Percentiles rank a stretch among this genome's conserved stretches.
Evolutionary conservation across 495 filamentous ascomycete species (phyloP).

Genomic region (Penicillium nucicola): DNA sequence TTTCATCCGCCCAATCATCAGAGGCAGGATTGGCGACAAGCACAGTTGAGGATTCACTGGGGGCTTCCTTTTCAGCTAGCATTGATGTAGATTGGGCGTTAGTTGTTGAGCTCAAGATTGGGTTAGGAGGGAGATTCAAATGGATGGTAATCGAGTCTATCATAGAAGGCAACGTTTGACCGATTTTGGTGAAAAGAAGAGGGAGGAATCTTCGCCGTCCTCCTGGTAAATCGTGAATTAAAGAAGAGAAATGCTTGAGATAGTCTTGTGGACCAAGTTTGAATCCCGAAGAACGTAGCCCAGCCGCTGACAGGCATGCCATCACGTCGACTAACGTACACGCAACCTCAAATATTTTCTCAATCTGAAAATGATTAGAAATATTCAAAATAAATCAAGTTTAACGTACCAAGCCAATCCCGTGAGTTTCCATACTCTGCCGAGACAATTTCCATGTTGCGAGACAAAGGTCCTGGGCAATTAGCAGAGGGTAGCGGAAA

Average conservation of each 20-base stretch:
- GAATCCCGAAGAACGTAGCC: constrained; percentile 52
- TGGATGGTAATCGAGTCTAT: constrained; percentile 44
- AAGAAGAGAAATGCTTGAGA: constrained; percentile 63
- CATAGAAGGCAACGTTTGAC: constrained; percentile 61
- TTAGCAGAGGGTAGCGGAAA: constrained; percentile 66
- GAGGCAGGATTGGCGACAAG: background rate
- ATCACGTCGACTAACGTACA: constrained; percentile 73
- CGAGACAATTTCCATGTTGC: constrained; percentile 64
- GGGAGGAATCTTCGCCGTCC: constrained; percentile 70
- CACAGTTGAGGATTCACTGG: background rate
- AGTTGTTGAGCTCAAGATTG: background rate
- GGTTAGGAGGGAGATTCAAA: constrained; percentile 11
- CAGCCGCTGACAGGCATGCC: constrained; percentile 53
- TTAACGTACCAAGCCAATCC: constrained; percentile 58
- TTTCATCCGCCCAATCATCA: constrained; percentile 1
- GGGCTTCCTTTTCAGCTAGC: too few relatives aligned
- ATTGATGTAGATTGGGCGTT: background rate
- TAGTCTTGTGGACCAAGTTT: constrained; percentile 67
- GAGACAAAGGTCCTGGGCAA: constrained; percentile 65
- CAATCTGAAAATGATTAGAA: constrained; percentile 44
- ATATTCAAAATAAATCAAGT: too few relatives aligned
- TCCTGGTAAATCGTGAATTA: constrained; percentile 65
- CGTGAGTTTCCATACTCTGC: constrained; percentile 64
- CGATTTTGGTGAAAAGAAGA: constrained; percentile 65
- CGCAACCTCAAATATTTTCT: constrained; percentile 75